Base-by-base conservation (phyloP, 768 basidiomycete species). In the Tricholoma saponaceum region DNA sequence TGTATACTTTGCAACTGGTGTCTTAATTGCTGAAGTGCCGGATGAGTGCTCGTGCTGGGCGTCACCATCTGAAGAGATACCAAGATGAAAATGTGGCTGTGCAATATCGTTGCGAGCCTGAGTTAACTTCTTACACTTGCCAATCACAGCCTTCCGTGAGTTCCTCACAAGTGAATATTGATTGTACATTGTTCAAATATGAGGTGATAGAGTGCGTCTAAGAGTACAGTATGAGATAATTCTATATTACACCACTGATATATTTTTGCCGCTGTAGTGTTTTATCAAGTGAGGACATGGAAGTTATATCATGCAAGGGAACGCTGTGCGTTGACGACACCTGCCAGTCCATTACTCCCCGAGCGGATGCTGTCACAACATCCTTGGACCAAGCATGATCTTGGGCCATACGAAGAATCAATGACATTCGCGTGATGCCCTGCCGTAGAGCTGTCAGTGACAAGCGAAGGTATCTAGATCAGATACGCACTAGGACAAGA, bases 1-100 rank as follows among this genome's bases (percentile, higher is more conserved):
- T 77, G 62, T 10, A 78, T 79, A 12, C 66, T 58, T 39, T 66
- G 64, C 4, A 79, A 64, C 47, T 61, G 64, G 22, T 49, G 28
- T 26, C 68, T 68, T 13, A 75, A 62, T 12, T 54, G 33, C 23
- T 70, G 70, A 13, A 79, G 69, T 9, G 73, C 71, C 13, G 68
- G 67, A 58, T 77, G 75, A 20, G 54, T 44, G 41, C 0, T 23
- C 20, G 43, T 23, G 25, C 20, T 43, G 20, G 5, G 9, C 18
- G 25, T 6, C 46, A 26, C 25, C 46, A 47, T 47, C 25, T 26
- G 2, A 9, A 20, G 18, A 20, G 20, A 25, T 12, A 43, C 39
- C n/a, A 20, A 25, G 12, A 47, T 25, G 46, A 44, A 22, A 20
- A 44, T 43, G 41, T 43, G 41, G n/a, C 41, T 20, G 20, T 43